phyloP scores from a whole-genome alignment of 345 rosid species.

The Cardiospermum halicacabum region DNA sequence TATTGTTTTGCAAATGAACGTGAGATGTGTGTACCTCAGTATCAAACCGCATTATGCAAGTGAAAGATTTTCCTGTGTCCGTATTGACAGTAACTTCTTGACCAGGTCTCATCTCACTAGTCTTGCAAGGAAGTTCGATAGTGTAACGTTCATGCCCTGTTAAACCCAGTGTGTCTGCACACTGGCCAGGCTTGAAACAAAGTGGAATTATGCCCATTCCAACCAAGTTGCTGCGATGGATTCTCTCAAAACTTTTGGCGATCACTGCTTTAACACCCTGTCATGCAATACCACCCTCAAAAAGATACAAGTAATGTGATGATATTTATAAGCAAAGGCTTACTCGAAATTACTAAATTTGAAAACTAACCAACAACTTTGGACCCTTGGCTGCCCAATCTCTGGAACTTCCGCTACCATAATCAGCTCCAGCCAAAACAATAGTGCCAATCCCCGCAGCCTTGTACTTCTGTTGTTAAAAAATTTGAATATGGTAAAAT shows the following conservation, averaged over 20 bases:
- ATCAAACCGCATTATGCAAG: slow-evolving; percentile 89
- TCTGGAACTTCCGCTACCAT: slow-evolving; percentile 98
- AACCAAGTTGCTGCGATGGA: slow-evolving; percentile 93
- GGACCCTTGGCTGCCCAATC: slow-evolving; percentile 99
- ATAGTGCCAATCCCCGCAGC: slow-evolving; percentile 67
- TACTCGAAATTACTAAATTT: background rate
- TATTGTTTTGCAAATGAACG: background rate
- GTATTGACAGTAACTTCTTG: slow-evolving; percentile 72
- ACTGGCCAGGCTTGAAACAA: slow-evolving; percentile 93
- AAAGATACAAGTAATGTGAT: background rate
- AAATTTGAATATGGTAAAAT: too few relatives aligned
- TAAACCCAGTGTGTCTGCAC: slow-evolving; percentile 76
- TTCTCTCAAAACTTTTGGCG: slow-evolving; percentile 95
- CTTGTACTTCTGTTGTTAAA: slow-evolving; percentile 85
- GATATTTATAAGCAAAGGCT: too few relatives aligned
- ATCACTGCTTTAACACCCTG: slow-evolving; percentile 99
- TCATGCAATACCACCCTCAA: slow-evolving; percentile 9
- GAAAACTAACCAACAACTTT: slow-evolving; percentile 64
- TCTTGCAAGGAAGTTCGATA: slow-evolving; percentile 71
- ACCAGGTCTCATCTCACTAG: slow-evolving; percentile 61
- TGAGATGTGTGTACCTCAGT: slow-evolving; percentile 59
- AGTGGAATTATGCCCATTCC: slow-evolving; percentile 98
- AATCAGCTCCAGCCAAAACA: slow-evolving; percentile 92
- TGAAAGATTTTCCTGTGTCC: slow-evolving; percentile 69
- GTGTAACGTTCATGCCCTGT: slow-evolving; percentile 86